These are phyloP conservation scores for Umbelopsis ramanniana DNA, from an alignment of 192 early-diverging fungal genomes.

Conservation along the genomic window DNA sequence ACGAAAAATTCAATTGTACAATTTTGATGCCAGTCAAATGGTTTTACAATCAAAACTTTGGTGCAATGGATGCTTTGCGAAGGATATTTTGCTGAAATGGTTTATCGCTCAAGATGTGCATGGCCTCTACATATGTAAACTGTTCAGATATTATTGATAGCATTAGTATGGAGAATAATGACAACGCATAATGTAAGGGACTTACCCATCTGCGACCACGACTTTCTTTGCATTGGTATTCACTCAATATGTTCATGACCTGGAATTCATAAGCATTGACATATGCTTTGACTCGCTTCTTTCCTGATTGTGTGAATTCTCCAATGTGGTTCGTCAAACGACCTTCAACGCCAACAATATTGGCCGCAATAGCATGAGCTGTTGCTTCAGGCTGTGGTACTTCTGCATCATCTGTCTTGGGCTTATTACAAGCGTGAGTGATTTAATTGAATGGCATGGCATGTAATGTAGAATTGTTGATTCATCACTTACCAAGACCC, in stretches of 20 bases:
- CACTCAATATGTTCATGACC: neutral
- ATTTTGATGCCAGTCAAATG: too few relatives aligned
- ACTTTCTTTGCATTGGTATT: neutral
- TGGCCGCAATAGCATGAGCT: neutral
- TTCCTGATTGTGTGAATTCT: constrained; percentile 1
- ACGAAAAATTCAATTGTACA: too few relatives aligned
- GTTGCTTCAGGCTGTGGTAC: neutral
- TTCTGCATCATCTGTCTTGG: neutral
- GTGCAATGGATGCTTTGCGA: neutral
- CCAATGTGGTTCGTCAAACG: constrained; percentile 13
- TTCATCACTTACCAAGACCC: constrained; percentile 6
- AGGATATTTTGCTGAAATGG: constrained; percentile 14
- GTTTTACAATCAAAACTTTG: constrained; percentile 5
- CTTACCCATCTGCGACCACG: constrained; percentile 16
- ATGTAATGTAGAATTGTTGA: neutral
- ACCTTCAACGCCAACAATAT: constrained; percentile 7
- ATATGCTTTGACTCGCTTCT: constrained; percentile 11
- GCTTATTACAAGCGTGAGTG: neutral
- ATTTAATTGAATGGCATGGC: neutral
- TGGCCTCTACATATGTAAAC: constrained; percentile 18
- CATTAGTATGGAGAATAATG: neutral
- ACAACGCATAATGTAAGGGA: neutral
- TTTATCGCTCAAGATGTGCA: neutral
- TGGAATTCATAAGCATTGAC: constrained; percentile 15
- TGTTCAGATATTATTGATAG: neutral